These are phyloP conservation scores for Spergularia bocconei DNA, from an alignment of 148 eudicot species.

Conservation along the genomic window DNA sequence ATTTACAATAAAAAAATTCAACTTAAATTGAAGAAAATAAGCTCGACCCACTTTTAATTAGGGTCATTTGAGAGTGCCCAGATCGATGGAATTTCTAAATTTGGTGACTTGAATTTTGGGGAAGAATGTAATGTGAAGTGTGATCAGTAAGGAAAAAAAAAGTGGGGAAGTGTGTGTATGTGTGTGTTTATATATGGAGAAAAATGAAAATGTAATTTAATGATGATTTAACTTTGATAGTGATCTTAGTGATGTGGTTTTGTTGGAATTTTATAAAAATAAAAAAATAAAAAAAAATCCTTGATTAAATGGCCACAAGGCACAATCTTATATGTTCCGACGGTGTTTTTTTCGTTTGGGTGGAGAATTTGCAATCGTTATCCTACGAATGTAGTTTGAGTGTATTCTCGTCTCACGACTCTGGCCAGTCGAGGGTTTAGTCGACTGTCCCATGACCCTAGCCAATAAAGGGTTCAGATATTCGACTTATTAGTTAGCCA, in stretches of 20 bases:
- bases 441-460: too few species aligned
- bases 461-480: too few species aligned
- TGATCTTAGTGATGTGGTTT: slow-evolving; percentile 20
- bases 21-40: not conserved
- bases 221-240: not conserved
- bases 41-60: not conserved
- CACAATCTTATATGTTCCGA: too few species aligned
- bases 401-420: too few species aligned
- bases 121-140: not conserved
- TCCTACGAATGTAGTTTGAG: too few species aligned
- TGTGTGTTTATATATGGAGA: not conserved
- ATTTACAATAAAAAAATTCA: not conserved
- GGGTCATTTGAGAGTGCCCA: slow-evolving; percentile 34
- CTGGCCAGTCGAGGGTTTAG: too few species aligned
- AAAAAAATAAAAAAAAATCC: too few species aligned
- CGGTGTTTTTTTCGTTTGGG: too few species aligned
- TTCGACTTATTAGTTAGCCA: too few species aligned
- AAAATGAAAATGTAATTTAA: not conserved
- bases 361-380: too few species aligned
- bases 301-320: too few species aligned
- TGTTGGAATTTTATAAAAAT: not conserved
- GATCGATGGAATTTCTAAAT: slow-evolving; percentile 27
- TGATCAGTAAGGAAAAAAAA: not conserved
- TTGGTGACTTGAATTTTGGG: not conserved
- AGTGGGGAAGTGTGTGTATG: not conserved